phyloP scores from a whole-genome alignment of 2,329 filamentous ascomycete genomes.

The Thelonectria discophora region DNA sequence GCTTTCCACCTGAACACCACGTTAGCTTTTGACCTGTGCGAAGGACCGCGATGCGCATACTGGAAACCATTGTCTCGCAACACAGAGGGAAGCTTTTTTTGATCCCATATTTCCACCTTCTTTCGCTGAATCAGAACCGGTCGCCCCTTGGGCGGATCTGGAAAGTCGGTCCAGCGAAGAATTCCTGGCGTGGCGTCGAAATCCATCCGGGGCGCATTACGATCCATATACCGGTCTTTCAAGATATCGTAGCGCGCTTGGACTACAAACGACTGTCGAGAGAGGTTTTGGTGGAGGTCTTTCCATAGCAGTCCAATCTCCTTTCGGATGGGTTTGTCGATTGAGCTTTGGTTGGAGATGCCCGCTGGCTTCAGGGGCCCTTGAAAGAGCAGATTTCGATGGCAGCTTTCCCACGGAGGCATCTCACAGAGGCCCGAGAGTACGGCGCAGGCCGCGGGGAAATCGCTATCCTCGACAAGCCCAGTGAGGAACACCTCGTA shows the following conservation, averaged over 20 bases:
- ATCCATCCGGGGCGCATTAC: slow-evolving; percentile 44
- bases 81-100: slow-evolving; percentile 57
- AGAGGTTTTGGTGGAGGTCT: slow-evolving; percentile 63
- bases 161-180: slow-evolving; percentile 68
- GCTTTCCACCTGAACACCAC: slow-evolving; percentile 55
- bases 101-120: slow-evolving; percentile 64
- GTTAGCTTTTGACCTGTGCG: neutral
- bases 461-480: slow-evolving; percentile 59
- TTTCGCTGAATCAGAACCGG: slow-evolving; percentile 61
- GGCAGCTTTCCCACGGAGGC: slow-evolving; percentile 58
- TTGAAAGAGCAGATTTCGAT: slow-evolving; percentile 63
- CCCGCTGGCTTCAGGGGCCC: slow-evolving; percentile 57
- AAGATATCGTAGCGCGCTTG: slow-evolving; percentile 64
- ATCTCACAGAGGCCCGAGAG: slow-evolving; percentile 67
- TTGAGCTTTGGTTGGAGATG: slow-evolving; percentile 53
- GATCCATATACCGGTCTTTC: slow-evolving; percentile 58
- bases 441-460: slow-evolving; percentile 59
- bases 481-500: slow-evolving; percentile 69
- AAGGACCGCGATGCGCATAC: slow-evolving; percentile 48
- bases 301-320: slow-evolving; percentile 57
- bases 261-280: slow-evolving; percentile 65
- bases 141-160: slow-evolving; percentile 62
- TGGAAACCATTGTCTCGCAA: slow-evolving; percentile 62
- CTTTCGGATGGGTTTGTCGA: slow-evolving; percentile 51
- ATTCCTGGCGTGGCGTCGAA: slow-evolving; percentile 57